These are phyloP conservation scores for Pulveroboletus sp. DNA, from an alignment of 768 basidiomycete genomes.

Conservation along the genomic window DNA sequence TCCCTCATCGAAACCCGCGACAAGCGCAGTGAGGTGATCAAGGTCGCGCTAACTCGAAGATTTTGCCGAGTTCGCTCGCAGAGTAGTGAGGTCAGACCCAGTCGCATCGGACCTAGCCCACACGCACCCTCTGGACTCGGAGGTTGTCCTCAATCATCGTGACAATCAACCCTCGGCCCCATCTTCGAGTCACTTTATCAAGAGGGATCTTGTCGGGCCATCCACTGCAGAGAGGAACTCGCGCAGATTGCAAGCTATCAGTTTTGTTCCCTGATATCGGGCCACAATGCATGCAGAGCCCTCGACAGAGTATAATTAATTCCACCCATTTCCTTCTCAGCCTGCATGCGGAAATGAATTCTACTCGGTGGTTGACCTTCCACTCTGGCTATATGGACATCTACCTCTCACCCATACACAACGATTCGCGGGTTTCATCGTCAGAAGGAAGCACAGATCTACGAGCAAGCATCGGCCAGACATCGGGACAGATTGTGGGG, in stretches of 20 bases:
- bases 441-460: neutral
- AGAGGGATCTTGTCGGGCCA: neutral
- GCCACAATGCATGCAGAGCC: neutral
- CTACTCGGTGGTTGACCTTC: slow-evolving; percentile 21
- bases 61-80: slow-evolving; percentile 9
- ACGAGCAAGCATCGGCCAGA: neutral
- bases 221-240: neutral
- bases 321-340: slow-evolving; percentile 1
- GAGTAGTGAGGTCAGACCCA: slow-evolving; percentile 6
- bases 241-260: neutral
- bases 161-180: neutral
- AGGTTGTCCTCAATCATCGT: neutral
- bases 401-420: neutral
- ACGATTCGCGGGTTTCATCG: neutral
- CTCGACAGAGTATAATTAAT: slow-evolving; percentile 4
- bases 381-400: slow-evolving; percentile 24
- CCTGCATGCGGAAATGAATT: neutral
- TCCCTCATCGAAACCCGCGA: neutral
- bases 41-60: neutral
- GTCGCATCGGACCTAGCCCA: slow-evolving; percentile 1
- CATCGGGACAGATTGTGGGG: neutral
- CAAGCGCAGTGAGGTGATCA: slow-evolving; percentile 4
- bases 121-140: neutral
- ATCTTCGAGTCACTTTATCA: neutral
- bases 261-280: neutral